Conservation (phyloP, 371 early-diverging fungal genomes). For the Thermomucor indicae-seudaticae region DNA sequence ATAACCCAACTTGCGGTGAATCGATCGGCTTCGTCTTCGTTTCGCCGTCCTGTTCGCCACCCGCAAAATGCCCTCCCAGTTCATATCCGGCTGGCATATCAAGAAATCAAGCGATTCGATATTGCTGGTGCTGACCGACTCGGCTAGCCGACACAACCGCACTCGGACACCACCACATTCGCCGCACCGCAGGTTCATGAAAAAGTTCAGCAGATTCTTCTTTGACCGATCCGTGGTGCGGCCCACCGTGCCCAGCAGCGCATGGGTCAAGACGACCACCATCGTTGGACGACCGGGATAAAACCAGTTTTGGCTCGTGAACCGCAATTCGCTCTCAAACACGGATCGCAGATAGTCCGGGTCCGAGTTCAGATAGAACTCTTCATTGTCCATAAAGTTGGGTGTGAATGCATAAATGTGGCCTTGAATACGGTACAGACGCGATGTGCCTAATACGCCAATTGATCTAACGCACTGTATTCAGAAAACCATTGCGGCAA, state of each 20-base stretch:
- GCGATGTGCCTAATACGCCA: slow-evolving; percentile 77
- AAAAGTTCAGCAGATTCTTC: slow-evolving; percentile 78
- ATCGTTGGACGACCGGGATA: slow-evolving; percentile 83
- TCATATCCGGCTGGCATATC: slow-evolving; percentile 64
- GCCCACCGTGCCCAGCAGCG: slow-evolving; percentile 42
- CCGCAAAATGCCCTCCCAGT: slow-evolving; percentile 69
- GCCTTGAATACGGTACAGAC: slow-evolving; percentile 81
- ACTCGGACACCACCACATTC: slow-evolving; percentile 63
- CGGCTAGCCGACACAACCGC: slow-evolving; percentile 69
- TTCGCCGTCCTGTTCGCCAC: slow-evolving; percentile 32
- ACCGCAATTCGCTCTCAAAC: slow-evolving; percentile 76
- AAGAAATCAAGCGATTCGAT: slow-evolving; percentile 87
- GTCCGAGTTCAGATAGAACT: slow-evolving; percentile 83
- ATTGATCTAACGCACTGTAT: slow-evolving; percentile 33
- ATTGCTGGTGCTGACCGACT: slow-evolving; percentile 75
- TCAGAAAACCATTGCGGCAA: not conserved
- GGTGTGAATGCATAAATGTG: slow-evolving; percentile 84
- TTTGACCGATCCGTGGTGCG: slow-evolving; percentile 23
- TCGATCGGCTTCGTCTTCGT: slow-evolving; percentile 22
- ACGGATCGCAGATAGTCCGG: slow-evolving; percentile 75
- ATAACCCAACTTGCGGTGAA: slow-evolving; percentile 42
- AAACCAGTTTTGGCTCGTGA: slow-evolving; percentile 75
- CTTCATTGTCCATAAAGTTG: slow-evolving; percentile 84
- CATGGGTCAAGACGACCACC: slow-evolving; percentile 69
- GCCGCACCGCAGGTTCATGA: slow-evolving; percentile 78